Evolutionary conservation across 805 yeast genomes (phyloP), one percentile per base, ranked within the genome.

Genomic region (Saccharomyces mikatae): DNA sequence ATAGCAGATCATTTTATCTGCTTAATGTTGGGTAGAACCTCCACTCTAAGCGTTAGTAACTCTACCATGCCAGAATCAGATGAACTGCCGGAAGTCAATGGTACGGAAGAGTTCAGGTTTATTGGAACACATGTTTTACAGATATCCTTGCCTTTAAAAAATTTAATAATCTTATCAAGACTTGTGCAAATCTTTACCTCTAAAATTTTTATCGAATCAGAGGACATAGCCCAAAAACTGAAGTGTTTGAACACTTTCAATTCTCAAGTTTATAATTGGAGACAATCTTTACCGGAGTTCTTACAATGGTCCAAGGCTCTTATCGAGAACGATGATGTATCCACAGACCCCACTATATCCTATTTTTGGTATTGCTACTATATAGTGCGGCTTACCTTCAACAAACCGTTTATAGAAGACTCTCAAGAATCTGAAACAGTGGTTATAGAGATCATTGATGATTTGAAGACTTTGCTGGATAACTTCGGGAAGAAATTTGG

Each of bases 1-100:
- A 70, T 82, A 54, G 84, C 83, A 2, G 88, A 83, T 64, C 86
- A 81, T 62, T 79, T 82, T 60, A 80, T 82, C 36, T 78, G 84
- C 62, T 68, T 82, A 41, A 70, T 82, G 50, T 67, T 82, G 49
- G 88, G 88, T 2, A 68, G 86, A 51, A 84, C 86, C 0, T 76
- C 84, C 0, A 68, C 78, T 1, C 65, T 83, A 51, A 79, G 81
- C 60, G 72, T 79, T 50, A 74, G 78, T 47, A 83, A 83, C 58
- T 80, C 87, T 0, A 77, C 86, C 0, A 80, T 83, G 13, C 81
- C 82, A 0, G 85, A 80, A 56, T 75, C 83, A 17, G 79, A 76
- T 53, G 81, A 77, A 55, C 70, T 82, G 54, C 87, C 87, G 0
- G 85, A 81, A 61, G 71, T 82, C 51, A 80, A 77, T 49, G 80